Evolutionary conservation across 148 eudicot genomes (phyloP).

Genomic region (Fagopyrum esculentum): DNA sequence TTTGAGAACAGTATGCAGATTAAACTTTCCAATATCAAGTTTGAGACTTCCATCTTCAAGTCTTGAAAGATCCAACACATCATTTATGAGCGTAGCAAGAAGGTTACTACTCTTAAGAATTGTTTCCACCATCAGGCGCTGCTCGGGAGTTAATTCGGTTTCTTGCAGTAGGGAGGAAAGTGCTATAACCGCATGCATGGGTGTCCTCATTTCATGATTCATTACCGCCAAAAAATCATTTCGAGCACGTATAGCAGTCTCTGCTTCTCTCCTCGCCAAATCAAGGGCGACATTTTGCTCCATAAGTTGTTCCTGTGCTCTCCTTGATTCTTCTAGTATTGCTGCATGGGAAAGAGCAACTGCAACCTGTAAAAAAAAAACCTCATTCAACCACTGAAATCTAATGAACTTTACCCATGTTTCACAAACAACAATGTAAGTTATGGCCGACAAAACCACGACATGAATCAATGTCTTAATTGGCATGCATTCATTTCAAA

Average conservation of each 20-base stretch:
- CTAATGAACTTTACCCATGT: background rate
- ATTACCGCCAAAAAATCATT: slow-evolving; percentile 94
- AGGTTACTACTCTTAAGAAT: slow-evolving; percentile 83
- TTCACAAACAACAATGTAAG: background rate
- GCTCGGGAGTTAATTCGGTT: slow-evolving; percentile 81
- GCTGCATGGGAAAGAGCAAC: slow-evolving; percentile 99
- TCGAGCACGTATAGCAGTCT: slow-evolving; percentile 85
- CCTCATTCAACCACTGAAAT: background rate
- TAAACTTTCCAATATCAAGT: slow-evolving; percentile 65
- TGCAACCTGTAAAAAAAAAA: slow-evolving; percentile 50
- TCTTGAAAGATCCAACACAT: slow-evolving; percentile 86
- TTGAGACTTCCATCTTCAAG: slow-evolving; percentile 95
- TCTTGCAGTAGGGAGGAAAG: slow-evolving; percentile 79
- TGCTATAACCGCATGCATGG: slow-evolving; percentile 87
- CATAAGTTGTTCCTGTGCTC: slow-evolving; percentile 85
- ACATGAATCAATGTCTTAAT: background rate
- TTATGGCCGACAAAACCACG: background rate
- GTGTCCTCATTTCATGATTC: slow-evolving; percentile 99
- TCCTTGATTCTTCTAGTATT: slow-evolving; percentile 90
- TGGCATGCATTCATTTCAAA: background rate
- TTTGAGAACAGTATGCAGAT: slow-evolving; percentile 63
- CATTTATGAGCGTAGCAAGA: slow-evolving; percentile 79
- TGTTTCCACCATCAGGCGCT: slow-evolving; percentile 88
- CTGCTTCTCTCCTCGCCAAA: slow-evolving; percentile 90
- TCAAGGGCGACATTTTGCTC: slow-evolving; percentile 94